Base-by-base conservation (phyloP, 305 asterid species). In the Petunia hybrid region DNA sequence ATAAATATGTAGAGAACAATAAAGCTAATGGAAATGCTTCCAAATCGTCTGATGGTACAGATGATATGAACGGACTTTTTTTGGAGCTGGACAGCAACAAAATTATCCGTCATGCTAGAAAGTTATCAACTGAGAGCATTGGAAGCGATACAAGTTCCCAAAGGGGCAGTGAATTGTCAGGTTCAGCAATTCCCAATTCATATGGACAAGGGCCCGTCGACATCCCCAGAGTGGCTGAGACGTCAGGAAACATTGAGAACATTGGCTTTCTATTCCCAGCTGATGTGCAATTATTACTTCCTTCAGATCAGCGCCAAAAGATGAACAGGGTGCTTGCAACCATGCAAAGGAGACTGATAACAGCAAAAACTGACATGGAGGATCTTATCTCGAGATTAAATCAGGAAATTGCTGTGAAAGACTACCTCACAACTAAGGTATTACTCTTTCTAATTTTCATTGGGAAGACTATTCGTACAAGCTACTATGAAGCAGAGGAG, bases 301-400 rank as follows among this genome's bases (percentile, higher is more conserved):
- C 99, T 7, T 85, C 81, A 83, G 93, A 94, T 87, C 97, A 96
- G 83, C 94, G 97, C 80, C 97, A 90, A 81, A 96, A 90, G 86
- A 79, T 96, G 95, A 92, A 90, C 82, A 87, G 95, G 83, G 85
- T 91, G 67, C 96, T 96, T 73, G 81, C 82, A 42, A 91, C 91
- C 63, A 85, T 92, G 97, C 97, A 94, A 84, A 89, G 92, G 85
- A 89, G 96, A 84, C 87, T 96, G 86, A 84, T 85, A 42, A 91
- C 96, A 56, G 92, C 99, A 76, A 96, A 89, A 87, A 92, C 98
- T 64, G 99, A 96, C 83, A 96, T 96, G 98, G 99, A 96, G 91
- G 98, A 96, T 93, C 98, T 96, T 80, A 89, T 94, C 79, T 93
- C 98, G 7, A 91, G 99, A 87, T 87, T 96, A 90, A 91, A 93